A percentile compares a stretch with the other conserved stretches of the same genome.
Evolutionary conservation across 1,284 basidiomycete genomes (phyloP).

Genomic region (Termitomyces sp.): DNA sequence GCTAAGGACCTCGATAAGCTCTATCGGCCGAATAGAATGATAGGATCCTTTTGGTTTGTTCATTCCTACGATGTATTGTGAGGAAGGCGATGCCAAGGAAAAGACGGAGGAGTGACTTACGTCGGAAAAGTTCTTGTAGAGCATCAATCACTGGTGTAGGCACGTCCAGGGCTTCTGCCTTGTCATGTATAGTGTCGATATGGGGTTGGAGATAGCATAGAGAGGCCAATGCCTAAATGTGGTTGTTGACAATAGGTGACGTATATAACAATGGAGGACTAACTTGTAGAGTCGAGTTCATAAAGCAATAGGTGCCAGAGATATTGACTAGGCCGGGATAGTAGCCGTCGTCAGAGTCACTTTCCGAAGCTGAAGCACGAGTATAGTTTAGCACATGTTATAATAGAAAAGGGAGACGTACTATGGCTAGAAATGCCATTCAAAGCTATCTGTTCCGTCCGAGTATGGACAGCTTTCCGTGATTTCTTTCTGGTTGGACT

Average conservation of each 20-base stretch:
- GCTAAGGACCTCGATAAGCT: conserved; percentile 68
- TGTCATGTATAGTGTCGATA: conserved; percentile 65
- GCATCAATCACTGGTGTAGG: conserved; percentile 81
- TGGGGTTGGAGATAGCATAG: conserved; percentile 72
- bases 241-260: neutral
- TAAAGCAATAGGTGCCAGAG: conserved; percentile 92
- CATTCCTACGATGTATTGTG: conserved; percentile 44
- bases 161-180: conserved; percentile 72
- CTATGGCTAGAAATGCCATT: conserved; percentile 32
- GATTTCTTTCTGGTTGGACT: conserved; percentile 38
- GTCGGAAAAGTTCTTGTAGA: conserved; percentile 60
- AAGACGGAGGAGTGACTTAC: conserved; percentile 35
- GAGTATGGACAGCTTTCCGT: conserved; percentile 46
- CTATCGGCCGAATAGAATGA: conserved; percentile 62
- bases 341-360: conserved; percentile 37
- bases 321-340: conserved; percentile 90
- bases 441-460: conserved; percentile 50
- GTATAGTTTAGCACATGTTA: neutral
- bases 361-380: neutral
- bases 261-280: conserved; percentile 18
- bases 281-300: conserved; percentile 91
- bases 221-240: conserved; percentile 72
- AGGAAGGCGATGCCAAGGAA: conserved; percentile 14
- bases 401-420: conserved; percentile 9
- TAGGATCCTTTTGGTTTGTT: conserved; percentile 63